These are phyloP conservation scores for Ailanthus altissimus DNA, from an alignment of 345 rosid genomes.

Conservation along the genomic window DNA sequence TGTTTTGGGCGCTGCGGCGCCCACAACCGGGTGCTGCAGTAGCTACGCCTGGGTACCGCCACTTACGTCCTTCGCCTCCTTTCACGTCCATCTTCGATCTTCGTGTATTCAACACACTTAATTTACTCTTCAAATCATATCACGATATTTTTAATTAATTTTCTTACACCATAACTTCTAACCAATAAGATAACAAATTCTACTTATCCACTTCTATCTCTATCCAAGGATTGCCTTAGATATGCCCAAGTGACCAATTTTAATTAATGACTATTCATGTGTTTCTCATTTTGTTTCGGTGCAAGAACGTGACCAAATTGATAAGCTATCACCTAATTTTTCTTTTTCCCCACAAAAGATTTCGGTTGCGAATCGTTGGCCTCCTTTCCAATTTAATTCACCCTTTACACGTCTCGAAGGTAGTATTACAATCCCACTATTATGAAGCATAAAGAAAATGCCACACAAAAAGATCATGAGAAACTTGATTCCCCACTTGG, in stretches of 20 bases:
- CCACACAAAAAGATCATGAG: neutral
- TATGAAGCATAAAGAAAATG: neutral
- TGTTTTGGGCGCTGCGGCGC: too few species aligned
- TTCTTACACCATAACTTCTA: too few species aligned
- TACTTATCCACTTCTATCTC: slow-evolving; percentile 21
- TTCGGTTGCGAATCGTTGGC: neutral
- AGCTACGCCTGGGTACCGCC: too few species aligned
- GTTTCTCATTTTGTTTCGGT: slow-evolving; percentile 4
- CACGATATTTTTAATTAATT: too few species aligned
- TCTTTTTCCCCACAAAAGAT: neutral
- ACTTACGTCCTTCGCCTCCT: too few species aligned
- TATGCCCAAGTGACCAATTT: neutral
- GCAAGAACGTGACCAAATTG: slow-evolving; percentile 24
- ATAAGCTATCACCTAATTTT: neutral
- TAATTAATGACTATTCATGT: slow-evolving; percentile 19
- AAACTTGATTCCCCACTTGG: too few species aligned
- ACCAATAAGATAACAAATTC: neutral
- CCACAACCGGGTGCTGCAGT: too few species aligned
- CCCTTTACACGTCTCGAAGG: slow-evolving; percentile 15
- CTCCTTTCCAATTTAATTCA: neutral
- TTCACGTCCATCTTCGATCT: too few species aligned
- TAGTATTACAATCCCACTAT: neutral
- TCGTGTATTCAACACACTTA: too few species aligned
- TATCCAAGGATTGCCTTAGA: slow-evolving; percentile 14
- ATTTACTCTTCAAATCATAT: too few species aligned